Evolutionary conservation across 441 rosid genomes (phyloP).

Genomic region (Caryocar brasiliense): DNA sequence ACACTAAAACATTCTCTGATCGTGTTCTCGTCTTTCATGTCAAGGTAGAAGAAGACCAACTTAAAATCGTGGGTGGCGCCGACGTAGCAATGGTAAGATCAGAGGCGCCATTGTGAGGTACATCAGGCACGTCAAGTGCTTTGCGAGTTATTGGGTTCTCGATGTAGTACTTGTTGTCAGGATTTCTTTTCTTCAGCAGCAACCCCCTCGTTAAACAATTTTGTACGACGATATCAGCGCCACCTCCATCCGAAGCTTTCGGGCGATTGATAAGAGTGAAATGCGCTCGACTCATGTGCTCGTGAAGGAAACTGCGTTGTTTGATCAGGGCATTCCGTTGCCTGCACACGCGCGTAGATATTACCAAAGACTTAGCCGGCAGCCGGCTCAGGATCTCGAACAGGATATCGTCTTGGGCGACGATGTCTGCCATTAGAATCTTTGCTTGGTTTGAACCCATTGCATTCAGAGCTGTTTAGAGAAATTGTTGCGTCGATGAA

Average conservation of each 20-base stretch:
- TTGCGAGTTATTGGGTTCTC: background rate
- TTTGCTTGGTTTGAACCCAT: too few species aligned
- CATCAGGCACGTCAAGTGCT: background rate
- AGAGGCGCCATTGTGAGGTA: background rate
- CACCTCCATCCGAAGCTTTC: background rate
- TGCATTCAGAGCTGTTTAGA: too few species aligned
- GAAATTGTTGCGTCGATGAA: too few species aligned
- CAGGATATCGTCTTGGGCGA: too few species aligned
- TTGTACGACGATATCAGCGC: background rate
- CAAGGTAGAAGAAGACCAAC: background rate
- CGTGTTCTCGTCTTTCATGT: too few species aligned
- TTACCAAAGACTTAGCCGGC: background rate
- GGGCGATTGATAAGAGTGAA: background rate
- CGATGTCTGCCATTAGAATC: too few species aligned
- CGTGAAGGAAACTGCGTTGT: background rate
- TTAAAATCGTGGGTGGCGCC: background rate
- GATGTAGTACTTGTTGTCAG: background rate
- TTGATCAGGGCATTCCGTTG: background rate
- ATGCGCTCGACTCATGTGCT: background rate
- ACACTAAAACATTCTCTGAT: too few species aligned
- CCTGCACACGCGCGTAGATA: background rate
- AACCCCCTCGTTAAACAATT: background rate
- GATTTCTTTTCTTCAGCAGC: background rate
- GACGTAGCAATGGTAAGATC: background rate
- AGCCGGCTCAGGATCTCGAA: background rate